These are phyloP conservation scores for Fusarium incarnatum DNA, from an alignment of 2,329 filamentous ascomycete species.

Conservation along the genomic window DNA sequence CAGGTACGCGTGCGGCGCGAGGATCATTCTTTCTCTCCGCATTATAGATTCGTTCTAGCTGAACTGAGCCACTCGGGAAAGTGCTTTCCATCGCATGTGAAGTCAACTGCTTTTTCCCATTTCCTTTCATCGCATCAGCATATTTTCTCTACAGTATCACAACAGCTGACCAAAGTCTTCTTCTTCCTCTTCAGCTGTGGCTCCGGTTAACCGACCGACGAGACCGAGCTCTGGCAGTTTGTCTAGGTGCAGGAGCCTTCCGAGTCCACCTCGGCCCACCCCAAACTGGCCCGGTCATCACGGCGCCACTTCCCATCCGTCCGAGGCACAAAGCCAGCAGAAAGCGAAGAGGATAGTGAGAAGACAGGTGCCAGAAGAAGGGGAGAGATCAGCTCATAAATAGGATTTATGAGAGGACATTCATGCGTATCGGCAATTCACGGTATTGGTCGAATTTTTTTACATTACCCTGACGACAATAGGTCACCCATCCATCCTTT, in stretches of 20 bases:
- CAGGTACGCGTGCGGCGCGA: constrained; percentile 25
- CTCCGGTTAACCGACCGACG: constrained; percentile 30
- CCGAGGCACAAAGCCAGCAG: constrained; percentile 38
- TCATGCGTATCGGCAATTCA: constrained; percentile 21
- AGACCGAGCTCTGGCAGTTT: constrained; percentile 28
- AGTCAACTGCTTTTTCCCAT: constrained; percentile 13
- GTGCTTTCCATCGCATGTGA: constrained; percentile 24
- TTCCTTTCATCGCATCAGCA: background rate
- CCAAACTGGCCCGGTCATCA: constrained; percentile 24
- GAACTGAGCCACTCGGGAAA: constrained; percentile 1
- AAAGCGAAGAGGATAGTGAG: constrained; percentile 30
- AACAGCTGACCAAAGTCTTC: background rate
- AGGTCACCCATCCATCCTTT: constrained; percentile 17
- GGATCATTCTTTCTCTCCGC: constrained; percentile 32
- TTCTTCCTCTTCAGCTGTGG: constrained; percentile 4
- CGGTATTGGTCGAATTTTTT: constrained; percentile 27
- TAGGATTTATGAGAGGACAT: constrained; percentile 6
- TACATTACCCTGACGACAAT: constrained; percentile 14
- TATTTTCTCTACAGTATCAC: background rate
- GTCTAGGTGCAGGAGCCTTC: constrained; percentile 15
- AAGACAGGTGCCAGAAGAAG: constrained; percentile 25
- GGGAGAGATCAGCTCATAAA: constrained; percentile 30
- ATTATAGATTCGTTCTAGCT: constrained; percentile 13
- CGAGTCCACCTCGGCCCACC: constrained; percentile 42
- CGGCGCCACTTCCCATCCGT: constrained; percentile 39